Evolutionary conservation across 257 asterid species (phyloP), one percentile per base, ranked within the genome.

Genomic region (Nicotiana benthamiana): DNA sequence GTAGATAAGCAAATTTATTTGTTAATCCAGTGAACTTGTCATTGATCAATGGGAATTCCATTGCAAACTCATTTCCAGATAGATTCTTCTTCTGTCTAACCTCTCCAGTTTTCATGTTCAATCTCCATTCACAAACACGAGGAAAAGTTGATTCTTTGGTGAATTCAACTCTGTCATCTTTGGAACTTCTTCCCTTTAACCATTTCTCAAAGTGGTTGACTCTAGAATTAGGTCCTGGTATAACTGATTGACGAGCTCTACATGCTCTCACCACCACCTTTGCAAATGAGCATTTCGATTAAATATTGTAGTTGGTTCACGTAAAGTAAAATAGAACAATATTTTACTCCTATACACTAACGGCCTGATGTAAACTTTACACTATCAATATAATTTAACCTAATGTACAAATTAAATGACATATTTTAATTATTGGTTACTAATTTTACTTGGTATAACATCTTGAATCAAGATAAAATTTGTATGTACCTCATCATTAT

Each of bases 11-110:
- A 68, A 66, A 68, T 2, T 40, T 36, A 68, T 68, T 68, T 36
- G 56, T 68, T n/a, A 40, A 68, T 68, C 76, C 76, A 36, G n/a
- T 36, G n/a, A 84, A 84, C 17, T 80, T 82, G 43, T 90, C 91
- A 75, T 93, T 91, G 2, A 90, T 90, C 40, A 88, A 32, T 2
- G 97, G 97, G 60, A 93, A 90, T 16, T 93, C 97, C 93, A 93
- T 83, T 1, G 97, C 87, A 70, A 63, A 84, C 2, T 87, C 82
- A 0, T 79, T 82, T 65, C 76, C 76, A 36, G 76, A 67, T 36
- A 67, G 54, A 67, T 67, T 67, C 28, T 36, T 67, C 76, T 67
- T 67, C 30, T 10, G 30, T 11, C 6, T 67, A 36, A 67, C 18
- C 11, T 67, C 56, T 67, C 76, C 76, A 0, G 30, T 67, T 36